Evolutionary conservation across 2,329 filamentous ascomycete genomes (phyloP), one percentile per base, ranked within the genome.

Genomic region (Stylonectria norvegica): DNA sequence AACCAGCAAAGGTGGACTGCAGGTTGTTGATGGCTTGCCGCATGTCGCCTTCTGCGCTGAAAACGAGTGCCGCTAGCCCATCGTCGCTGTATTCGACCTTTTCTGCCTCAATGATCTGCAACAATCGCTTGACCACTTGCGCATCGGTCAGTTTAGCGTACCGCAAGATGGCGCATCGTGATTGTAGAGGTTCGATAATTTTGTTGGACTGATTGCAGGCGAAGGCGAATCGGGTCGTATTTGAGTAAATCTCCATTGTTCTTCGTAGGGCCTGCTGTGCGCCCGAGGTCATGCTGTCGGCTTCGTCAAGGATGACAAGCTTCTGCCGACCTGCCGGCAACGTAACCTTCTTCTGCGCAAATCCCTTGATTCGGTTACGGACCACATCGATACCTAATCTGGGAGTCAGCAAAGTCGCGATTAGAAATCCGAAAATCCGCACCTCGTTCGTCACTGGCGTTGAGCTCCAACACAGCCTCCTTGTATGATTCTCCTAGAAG

Each of bases 201-300:
- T 97, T 98, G 72, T 97, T 98, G 48, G 86, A 93, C 71, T 95
- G 89, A 65, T 98, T 98, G 74, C 93, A 98, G 2, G 93, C 93
- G 59, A 98, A 98, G 1, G 93, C 93, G 60, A 98, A 98, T 43
- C 93, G 80, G 2, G 93, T 98, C 2, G 93, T 98, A 48, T 89
- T 85, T 29, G 89, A 94, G 71, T 97, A 97, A 36, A 97, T 98
- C 65, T 98, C 93, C 93, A 98, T 98, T 0, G 93, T 98, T 48
- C 93, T 78, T 53, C 93, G 81, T 23, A 98, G 77, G 15, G 93
- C 93, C 68, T 97, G 93, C 63, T 98, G 93, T 2, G 93, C 93
- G 38, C 93, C 93, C 17, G 86, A 86, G 1, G 93, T 98, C 93
- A 98, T 98, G 63, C 85, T 90, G 74, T 98, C 93, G 43, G 93